Evolutionary conservation across 805 yeast genomes (phyloP), one percentile per base, ranked within the genome.

Genomic region (Jamesozyma hellenica): DNA sequence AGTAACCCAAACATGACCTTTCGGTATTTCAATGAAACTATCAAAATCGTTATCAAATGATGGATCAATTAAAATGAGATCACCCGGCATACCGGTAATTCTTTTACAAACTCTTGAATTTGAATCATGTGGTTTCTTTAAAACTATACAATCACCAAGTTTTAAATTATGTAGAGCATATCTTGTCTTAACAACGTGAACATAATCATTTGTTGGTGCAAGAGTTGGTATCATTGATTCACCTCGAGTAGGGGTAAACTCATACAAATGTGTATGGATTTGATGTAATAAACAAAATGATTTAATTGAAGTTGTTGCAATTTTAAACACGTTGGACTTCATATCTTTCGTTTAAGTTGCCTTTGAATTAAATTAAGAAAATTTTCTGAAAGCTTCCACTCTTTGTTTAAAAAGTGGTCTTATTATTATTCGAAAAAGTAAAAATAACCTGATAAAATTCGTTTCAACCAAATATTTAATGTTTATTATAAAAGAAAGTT

Each of bases 41-140:
- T 63, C 46, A 34, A 35, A 34, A 14, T 38, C 39, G 15, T 51
- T 47, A 4, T 55, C 58, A 19, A 47, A 67, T 32, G 86, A 74
- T 11, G 96, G 96, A 56, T 92, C 96, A 3, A 83, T 69, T 39
- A 81, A 58, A 3, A 92, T 74, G 14, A 79, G 55, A 64, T 90
- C 97, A 1, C 97, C 97, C 0, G 96, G 94, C 94, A 90, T 81
- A 0, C 97, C 98, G 0, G 95, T 80, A 17, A 92, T 79, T 41
- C 99, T 69, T 53, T 92, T 92, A 55, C 98, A 92, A 2, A 92
- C 94, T 41, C 94, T 66, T 51, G 79, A 83, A 15, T 71, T 69
- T 0, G 95, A 94, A 47, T 82, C 88, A 2, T 94, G 83, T 1
- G 99, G 98, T 57, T 92, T 92, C 25, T 74, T 63, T 2, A 94